Evolutionary conservation across 257 asterid genomes (phyloP).

Genomic region (Petunia secreta): DNA sequence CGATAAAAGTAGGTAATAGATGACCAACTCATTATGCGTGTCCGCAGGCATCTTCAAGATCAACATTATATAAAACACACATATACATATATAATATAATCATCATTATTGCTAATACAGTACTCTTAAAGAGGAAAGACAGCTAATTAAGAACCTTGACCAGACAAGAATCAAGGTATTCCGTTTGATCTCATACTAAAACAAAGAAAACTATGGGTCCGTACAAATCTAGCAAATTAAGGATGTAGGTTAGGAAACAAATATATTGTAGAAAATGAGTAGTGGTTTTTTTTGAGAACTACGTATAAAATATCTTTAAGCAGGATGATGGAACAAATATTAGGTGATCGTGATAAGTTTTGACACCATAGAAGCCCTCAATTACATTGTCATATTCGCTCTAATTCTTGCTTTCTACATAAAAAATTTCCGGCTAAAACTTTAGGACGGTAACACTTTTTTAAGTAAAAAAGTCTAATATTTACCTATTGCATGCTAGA

Average conservation of each 20-base stretch:
- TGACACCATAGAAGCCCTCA: no score
- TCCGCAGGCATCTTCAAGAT: not conserved
- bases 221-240: constrained; percentile 18
- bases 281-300: not conserved
- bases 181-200: not conserved
- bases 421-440: no score
- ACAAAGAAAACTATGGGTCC: not conserved
- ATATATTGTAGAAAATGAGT: not conserved
- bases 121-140: not conserved
- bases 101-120: not conserved
- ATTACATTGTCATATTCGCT: no score
- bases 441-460: no score
- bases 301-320: not conserved
- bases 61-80: not conserved
- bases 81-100: not conserved
- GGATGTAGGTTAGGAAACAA: not conserved
- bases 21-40: not conserved
- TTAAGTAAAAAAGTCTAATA: no score
- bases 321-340: no score
- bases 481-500: no score
- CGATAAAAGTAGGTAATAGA: not conserved
- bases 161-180: constrained; percentile 20
- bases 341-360: no score
- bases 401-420: no score
- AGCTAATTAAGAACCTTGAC: not conserved